phyloP scores from a whole-genome alignment of 495 filamentous ascomycete genomes.

The Podospora tetraspora region DNA sequence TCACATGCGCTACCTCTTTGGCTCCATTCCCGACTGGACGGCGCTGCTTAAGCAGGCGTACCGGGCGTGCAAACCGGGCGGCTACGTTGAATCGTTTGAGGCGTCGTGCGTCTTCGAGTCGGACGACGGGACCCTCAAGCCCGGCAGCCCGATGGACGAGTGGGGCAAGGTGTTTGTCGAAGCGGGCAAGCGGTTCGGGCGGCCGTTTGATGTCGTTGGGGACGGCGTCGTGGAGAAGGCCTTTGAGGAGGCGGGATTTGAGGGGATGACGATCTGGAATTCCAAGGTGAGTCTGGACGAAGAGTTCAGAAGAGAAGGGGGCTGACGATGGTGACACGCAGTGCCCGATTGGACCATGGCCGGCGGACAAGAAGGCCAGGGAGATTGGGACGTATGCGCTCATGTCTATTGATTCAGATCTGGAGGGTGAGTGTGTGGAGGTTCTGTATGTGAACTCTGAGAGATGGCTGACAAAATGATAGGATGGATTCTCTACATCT shows the following conservation, averaged over 20 bases:
- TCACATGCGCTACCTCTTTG: constrained; percentile 50
- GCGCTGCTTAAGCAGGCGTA: constrained; percentile 36
- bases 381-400: constrained; percentile 10
- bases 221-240: constrained; percentile 27
- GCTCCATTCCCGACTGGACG: constrained; percentile 50
- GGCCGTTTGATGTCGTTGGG: constrained; percentile 20
- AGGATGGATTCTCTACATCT: constrained; percentile 12
- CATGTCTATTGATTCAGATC: not conserved
- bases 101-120: constrained; percentile 22
- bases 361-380: not conserved
- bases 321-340: not conserved
- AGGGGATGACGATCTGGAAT: constrained; percentile 29
- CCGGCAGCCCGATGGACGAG: constrained; percentile 15
- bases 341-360: constrained; percentile 2
- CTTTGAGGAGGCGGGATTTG: constrained; percentile 45
- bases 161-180: constrained; percentile 23
- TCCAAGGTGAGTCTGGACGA: constrained; percentile 7
- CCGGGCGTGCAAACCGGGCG: constrained; percentile 22
- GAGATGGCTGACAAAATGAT: not conserved
- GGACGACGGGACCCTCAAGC: constrained; percentile 20
- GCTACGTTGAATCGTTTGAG: constrained; percentile 25
- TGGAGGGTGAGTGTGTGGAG: constrained; percentile 1
- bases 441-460: not conserved
- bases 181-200: constrained; percentile 16
- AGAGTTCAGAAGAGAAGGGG: not conserved